Evolutionary conservation across 2,329 filamentous ascomycete species (phyloP).

Genomic region (Alternaria ethzedia): DNA sequence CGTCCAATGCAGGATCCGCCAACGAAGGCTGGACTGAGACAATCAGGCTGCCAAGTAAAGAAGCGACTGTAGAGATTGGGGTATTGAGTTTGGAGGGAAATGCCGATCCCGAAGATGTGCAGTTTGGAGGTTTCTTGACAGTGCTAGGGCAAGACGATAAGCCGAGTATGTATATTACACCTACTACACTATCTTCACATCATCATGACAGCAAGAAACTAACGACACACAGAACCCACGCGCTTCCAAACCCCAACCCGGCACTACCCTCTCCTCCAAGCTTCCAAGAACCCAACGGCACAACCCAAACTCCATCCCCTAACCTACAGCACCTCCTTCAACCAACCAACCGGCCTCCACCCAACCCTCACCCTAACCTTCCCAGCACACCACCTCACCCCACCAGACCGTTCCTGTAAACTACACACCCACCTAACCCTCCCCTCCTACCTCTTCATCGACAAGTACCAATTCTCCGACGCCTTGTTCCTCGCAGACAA

Average conservation of each 20-base stretch:
- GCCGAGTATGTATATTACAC: constrained; percentile 57
- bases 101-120: constrained; percentile 74
- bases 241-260: constrained; percentile 87
- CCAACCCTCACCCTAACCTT: constrained; percentile 77
- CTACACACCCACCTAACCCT: constrained; percentile 83
- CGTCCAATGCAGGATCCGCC: constrained; percentile 49
- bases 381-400: constrained; percentile 60
- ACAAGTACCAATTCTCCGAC: constrained; percentile 84
- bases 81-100: constrained; percentile 72
- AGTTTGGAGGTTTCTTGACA: constrained; percentile 77
- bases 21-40: constrained; percentile 55
- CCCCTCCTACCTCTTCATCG: constrained; percentile 80
- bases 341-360: constrained; percentile 80
- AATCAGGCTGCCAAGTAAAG: constrained; percentile 38
- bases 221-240: constrained; percentile 63
- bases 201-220: not conserved
- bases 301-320: constrained; percentile 55
- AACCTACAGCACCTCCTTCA: constrained; percentile 69
- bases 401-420: constrained; percentile 62
- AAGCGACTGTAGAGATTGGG: constrained; percentile 77
- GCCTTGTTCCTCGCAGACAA: constrained; percentile 80
- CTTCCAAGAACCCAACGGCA: constrained; percentile 5
- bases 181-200: not conserved
- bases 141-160: constrained; percentile 77
- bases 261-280: constrained; percentile 64